Conservation (phyloP, 306 rosid species). For the Trifolium fragiferum region DNA sequence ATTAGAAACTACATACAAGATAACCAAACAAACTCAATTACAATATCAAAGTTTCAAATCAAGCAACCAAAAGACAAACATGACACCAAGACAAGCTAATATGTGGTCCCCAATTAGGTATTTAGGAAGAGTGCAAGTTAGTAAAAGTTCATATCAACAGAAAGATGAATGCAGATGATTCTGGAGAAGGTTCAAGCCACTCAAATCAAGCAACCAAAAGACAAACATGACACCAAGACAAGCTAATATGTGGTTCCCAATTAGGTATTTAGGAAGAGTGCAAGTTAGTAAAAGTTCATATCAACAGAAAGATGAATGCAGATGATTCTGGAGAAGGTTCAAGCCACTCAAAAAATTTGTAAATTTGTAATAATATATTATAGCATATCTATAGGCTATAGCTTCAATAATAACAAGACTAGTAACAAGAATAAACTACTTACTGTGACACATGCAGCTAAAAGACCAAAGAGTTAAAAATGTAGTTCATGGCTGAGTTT, state of each 20-base stretch:
- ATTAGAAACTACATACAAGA: neutral
- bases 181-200: slow-evolving; percentile 25
- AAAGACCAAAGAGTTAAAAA: slow-evolving; percentile 13
- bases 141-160: slow-evolving; percentile 25
- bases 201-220: slow-evolving; percentile 2
- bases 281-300: slow-evolving; percentile 23
- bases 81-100: slow-evolving; percentile 31
- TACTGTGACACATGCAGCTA: slow-evolving; percentile 13
- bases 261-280: slow-evolving; percentile 24
- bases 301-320: slow-evolving; percentile 17
- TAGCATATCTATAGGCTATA: slow-evolving; percentile 29
- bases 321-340: slow-evolving; percentile 23
- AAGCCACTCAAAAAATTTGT: neutral
- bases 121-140: slow-evolving; percentile 27
- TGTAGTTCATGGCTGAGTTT: slow-evolving; percentile 24
- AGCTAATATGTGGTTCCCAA: slow-evolving; percentile 7
- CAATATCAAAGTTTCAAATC: slow-evolving; percentile 33
- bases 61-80: slow-evolving; percentile 33
- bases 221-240: slow-evolving; percentile 29
- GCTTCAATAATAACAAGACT: slow-evolving; percentile 18
- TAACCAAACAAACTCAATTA: slow-evolving; percentile 18
- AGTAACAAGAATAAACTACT: slow-evolving; percentile 4
- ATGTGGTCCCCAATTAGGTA: neutral
- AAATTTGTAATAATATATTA: neutral
- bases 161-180: slow-evolving; percentile 7